Percentiles rank a stretch among this genome's conserved stretches.
Evolutionary conservation across 2,329 filamentous ascomycete species (phyloP).

Genomic region (Talaromyces albobiverticillius): DNA sequence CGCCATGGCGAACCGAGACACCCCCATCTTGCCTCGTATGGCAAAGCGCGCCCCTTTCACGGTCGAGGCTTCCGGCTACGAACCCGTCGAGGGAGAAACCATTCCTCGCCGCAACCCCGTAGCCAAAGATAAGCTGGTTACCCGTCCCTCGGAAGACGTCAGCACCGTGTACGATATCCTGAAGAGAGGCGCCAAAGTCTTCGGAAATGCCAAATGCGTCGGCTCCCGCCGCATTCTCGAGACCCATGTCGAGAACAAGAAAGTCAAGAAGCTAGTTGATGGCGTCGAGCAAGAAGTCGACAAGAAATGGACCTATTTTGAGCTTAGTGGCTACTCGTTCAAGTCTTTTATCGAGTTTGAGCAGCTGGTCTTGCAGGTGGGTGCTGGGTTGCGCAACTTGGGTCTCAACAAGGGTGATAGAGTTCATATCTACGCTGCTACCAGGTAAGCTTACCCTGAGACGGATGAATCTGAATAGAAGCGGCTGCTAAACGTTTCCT

Average conservation of each 20-base stretch:
- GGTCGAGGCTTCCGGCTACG: slow-evolving; percentile 65
- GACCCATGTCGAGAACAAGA: slow-evolving; percentile 80
- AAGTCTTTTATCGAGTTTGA: slow-evolving; percentile 78
- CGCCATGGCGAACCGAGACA: slow-evolving; percentile 3
- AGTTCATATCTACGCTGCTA: slow-evolving; percentile 81
- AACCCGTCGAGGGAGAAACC: slow-evolving; percentile 75
- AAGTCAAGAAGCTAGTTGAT: slow-evolving; percentile 83
- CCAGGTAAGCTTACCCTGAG: slow-evolving; percentile 54
- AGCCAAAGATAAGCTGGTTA: slow-evolving; percentile 67
- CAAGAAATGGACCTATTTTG: slow-evolving; percentile 89
- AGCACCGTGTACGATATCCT: slow-evolving; percentile 78
- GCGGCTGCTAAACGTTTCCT: slow-evolving; percentile 6
- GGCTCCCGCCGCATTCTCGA: slow-evolving; percentile 72
- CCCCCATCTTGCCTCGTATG: slow-evolving; percentile 46
- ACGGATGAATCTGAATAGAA: background rate
- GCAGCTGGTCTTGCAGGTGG: slow-evolving; percentile 65
- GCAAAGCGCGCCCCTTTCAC: slow-evolving; percentile 71
- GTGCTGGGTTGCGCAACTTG: slow-evolving; percentile 70
- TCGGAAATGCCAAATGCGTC: slow-evolving; percentile 62
- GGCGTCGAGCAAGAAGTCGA: slow-evolving; percentile 76
- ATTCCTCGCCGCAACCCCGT: slow-evolving; percentile 72
- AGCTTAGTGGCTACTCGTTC: slow-evolving; percentile 74
- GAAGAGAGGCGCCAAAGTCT: slow-evolving; percentile 62
- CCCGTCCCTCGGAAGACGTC: slow-evolving; percentile 65
- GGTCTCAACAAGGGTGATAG: slow-evolving; percentile 66